Evolutionary conservation across 2,329 filamentous ascomycete genomes (phyloP), one percentile per base, ranked within the genome.

Genomic region (Ceratocystis cubensis): DNA sequence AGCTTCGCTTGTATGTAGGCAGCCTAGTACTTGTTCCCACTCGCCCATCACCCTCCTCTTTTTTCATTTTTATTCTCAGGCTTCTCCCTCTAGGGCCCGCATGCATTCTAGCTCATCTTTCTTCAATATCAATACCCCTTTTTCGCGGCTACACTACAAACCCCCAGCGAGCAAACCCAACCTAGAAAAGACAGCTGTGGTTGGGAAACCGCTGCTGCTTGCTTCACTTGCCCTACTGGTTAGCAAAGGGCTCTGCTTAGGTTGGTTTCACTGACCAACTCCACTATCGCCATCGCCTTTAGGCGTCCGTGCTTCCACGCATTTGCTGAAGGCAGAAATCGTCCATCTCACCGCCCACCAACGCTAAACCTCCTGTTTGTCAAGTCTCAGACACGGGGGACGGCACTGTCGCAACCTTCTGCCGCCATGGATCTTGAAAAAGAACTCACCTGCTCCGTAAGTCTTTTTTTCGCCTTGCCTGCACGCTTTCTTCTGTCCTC

Each of bases 371-470:
- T 53, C 15, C 10, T 53, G 10, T 13, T 15, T 25, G 2, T 25
- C 8, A 56, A 56, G 25, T 8, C 5, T 8, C 22, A 53, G 48
- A n/a, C n/a, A n/a, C 48, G n/a, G 48, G n/a, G 22, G 48, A 53
- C 48, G 22, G 22, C n/a, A 3, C 5, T 53, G n/a, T 53, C n/a
- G n/a, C 6, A n/a, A 53, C n/a, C 33, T 33, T 20, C 37, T 53
- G 22, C 25, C 8, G 46, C 30, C 57, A 75, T 85, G 72, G 90
- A 95, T 76, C 81, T 96, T 71, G 94, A 96, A 78, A 93, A 88
- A 76, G 94, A 99, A 82, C 80, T 97, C 78, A 92, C 88, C 65
- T 97, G 93, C 79, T 96, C 93, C 74, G 92, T 96, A 82, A 78
- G 88, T 84, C 53, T 37, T n/a, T 8, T 37, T 15, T 28, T 48